Base-by-base conservation (phyloP, 225 moss, liverwort and hornwort genomes). In the Sphagnum tenellum region DNA sequence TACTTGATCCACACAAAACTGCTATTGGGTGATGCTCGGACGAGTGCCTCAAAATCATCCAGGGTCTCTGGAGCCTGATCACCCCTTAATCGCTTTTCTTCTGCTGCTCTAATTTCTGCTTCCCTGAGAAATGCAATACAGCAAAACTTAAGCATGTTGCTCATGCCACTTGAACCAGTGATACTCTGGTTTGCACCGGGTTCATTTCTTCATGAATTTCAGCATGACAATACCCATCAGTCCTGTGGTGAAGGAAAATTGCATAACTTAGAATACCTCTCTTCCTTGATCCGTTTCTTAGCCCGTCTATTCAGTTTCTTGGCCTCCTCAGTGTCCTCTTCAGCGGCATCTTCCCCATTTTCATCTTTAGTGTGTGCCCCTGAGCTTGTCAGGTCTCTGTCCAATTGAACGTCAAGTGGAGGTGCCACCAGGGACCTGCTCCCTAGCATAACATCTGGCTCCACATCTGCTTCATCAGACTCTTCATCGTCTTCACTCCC, bases 1-100 rank as follows among this genome's bases (percentile, higher is more conserved):
- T 89, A 99, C 64, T 99, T 99, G 60, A 99, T 92, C 98, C 98
- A 99, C 53, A 99, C 83, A 69, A 88, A 89, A 75, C 98, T 93
- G 59, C 90, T 99, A 29, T 88, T 88, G 61, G 98, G 93, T 46
- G 93, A 87, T 65, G 89, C 69, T 69, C 86, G 85, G 46, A 89
- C 93, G 59, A 99, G 73, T 67, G 85, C 86, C 77, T 99, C 98
- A 83, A 90, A 99, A 44, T 99, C 98, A 69, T 93, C 90, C 45
- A 78, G 69, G 44, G 93, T 99, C 75, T 89, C 86, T 12, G 93
- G 98, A 70, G 78, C 77, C 69, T 82, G 83, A 47, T 86, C 76
- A 53, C 87, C 71, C 69, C 76, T 80, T 70, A 98, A 70, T 59
- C 90, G 79, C 71, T 82, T 98, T 59, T 89, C 87, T 72, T 96